Evolutionary conservation across 257 asterid genomes (phyloP).

Genomic region (Lycium ferocissimum): DNA sequence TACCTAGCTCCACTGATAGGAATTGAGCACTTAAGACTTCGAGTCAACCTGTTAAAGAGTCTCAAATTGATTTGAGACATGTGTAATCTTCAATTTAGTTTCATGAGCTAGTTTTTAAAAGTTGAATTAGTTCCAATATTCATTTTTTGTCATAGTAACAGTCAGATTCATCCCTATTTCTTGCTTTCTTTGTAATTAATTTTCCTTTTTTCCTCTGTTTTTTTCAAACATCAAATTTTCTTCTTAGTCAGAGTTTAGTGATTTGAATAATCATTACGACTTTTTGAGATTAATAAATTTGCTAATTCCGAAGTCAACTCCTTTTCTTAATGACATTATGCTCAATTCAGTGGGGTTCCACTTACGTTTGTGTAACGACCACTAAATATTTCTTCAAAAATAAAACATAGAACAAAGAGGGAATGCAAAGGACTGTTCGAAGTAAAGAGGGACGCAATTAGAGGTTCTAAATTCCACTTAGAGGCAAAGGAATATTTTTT

Average conservation of each 20-base stretch:
- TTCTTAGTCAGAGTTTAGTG: not conserved
- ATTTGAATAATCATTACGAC: conserved; percentile 9
- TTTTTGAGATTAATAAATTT: not conserved
- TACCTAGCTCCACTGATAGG: no score
- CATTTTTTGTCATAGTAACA: no score
- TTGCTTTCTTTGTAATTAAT: not conserved
- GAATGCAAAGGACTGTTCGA: conserved; percentile 4
- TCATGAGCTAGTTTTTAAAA: no score
- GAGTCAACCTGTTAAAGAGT: no score
- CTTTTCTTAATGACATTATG: not conserved
- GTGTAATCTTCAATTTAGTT: no score
- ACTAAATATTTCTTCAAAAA: conserved; percentile 18
- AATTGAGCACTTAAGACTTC: no score
- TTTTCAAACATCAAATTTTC: not conserved
- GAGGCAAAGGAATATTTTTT: not conserved
- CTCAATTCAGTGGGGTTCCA: conserved; percentile 9
- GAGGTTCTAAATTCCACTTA: conserved; percentile 7
- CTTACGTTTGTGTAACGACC: conserved; percentile 8
- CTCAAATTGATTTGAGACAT: no score
- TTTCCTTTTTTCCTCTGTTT: not conserved
- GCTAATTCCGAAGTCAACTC: not conserved
- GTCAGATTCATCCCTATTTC: no score
- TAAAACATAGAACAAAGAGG: not conserved
- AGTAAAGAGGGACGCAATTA: conserved; percentile 16
- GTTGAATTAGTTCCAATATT: no score